These are phyloP conservation scores for Paxillus rubicundulus DNA, from an alignment of 768 basidiomycete species.

Conservation along the genomic window DNA sequence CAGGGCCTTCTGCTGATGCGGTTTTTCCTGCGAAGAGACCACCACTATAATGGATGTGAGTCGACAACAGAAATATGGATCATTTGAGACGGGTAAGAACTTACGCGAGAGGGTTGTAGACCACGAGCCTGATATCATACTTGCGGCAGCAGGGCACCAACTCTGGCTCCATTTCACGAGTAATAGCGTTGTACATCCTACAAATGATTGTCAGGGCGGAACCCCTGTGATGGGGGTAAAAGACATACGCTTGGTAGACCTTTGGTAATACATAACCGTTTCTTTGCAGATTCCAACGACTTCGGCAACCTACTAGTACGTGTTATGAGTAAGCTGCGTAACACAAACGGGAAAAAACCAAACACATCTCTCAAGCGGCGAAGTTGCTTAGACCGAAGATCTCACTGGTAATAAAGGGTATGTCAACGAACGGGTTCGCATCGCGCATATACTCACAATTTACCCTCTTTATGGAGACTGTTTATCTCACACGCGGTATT, in stretches of 20 bases:
- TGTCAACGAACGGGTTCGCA: neutral
- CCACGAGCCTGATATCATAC: constrained; percentile 53
- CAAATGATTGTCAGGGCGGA: neutral
- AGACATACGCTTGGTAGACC: constrained; percentile 51
- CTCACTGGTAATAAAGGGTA: constrained; percentile 33
- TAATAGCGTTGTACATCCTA: constrained; percentile 50
- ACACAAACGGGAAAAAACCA: neutral
- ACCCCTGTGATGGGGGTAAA: neutral
- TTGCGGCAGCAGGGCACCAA: constrained; percentile 58
- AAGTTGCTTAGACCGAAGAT: constrained; percentile 66
- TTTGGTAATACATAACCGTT: constrained; percentile 55
- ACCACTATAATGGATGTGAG: constrained; percentile 1
- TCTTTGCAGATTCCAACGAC: constrained; percentile 54
- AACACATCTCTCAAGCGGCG: constrained; percentile 49
- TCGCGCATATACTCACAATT: constrained; percentile 41
- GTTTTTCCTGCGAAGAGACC: constrained; percentile 46
- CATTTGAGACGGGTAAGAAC: constrained; percentile 2
- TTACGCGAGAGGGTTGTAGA: constrained; percentile 55
- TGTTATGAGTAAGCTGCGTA: neutral
- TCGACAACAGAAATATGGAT: neutral
- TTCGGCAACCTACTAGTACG: constrained; percentile 56
- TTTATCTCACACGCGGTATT: constrained; percentile 53
- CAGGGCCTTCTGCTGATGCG: constrained; percentile 28
- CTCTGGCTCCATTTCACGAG: constrained; percentile 46
- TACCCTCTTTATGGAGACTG: constrained; percentile 54